phyloP scores from a whole-genome alignment of 1,284 basidiomycete species.

The Marasmius sp. region DNA sequence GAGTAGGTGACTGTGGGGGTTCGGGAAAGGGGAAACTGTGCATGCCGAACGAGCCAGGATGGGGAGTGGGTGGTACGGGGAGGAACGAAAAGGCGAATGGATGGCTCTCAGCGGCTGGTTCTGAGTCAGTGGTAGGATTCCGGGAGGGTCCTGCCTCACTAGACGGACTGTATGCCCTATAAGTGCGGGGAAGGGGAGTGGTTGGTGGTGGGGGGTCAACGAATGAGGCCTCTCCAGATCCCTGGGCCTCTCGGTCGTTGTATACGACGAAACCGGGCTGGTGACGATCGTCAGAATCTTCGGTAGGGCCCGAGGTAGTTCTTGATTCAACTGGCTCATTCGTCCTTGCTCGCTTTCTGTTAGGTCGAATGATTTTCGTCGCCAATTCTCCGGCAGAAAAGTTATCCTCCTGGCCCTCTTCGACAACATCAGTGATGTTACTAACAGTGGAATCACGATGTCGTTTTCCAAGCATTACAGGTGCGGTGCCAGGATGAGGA shows the following conservation, averaged over 20 bases:
- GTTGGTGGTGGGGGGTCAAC: constrained; percentile 47
- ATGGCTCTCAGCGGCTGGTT: constrained; percentile 35
- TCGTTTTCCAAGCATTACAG: constrained; percentile 58
- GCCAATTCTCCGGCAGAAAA: constrained; percentile 35
- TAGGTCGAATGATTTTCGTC: constrained; percentile 37
- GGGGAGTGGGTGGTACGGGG: constrained; percentile 54
- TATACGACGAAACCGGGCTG: constrained; percentile 43
- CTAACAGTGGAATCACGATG: constrained; percentile 49
- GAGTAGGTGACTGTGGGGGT: constrained; percentile 69
- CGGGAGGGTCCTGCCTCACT: constrained; percentile 19
- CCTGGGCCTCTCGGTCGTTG: constrained; percentile 33
- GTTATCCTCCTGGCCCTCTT: constrained; percentile 37
- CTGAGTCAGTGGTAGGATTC: constrained; percentile 46
- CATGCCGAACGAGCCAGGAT: constrained; percentile 32
- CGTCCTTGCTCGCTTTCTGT: constrained; percentile 52
- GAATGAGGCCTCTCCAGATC: constrained; percentile 17
- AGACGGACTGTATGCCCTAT: constrained; percentile 37
- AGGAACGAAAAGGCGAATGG: constrained; percentile 55
- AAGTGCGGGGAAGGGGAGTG: constrained; percentile 51
- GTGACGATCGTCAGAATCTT: constrained; percentile 22
- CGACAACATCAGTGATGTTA: constrained; percentile 39
- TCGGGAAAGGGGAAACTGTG: constrained; percentile 64
- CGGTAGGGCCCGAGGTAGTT: constrained; percentile 8
- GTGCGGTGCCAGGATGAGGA: constrained; percentile 39
- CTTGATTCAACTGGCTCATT: constrained; percentile 19